Percentiles rank a stretch among this genome's conserved stretches.
These are phyloP conservation scores for Salix udensis DNA, from an alignment of 345 rosid species.

Conservation along the genomic window DNA sequence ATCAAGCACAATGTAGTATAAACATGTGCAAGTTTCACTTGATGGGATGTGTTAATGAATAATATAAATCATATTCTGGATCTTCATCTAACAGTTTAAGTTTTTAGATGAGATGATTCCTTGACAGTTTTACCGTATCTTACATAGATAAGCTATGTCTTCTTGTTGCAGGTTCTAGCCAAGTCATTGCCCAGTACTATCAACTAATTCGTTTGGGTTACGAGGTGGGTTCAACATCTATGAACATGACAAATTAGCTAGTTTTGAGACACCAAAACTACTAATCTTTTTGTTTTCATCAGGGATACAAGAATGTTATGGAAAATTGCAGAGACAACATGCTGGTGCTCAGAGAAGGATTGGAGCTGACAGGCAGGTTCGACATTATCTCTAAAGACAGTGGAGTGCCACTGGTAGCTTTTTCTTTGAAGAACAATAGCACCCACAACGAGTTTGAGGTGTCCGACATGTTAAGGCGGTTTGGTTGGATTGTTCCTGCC, in stretches of 20 bases:
- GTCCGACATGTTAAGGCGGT: conserved; percentile 17
- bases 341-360: conserved; percentile 16
- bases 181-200: conserved; percentile 28
- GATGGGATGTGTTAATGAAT: too few relatives aligned
- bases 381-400: conserved; percentile 11
- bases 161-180: conserved; percentile 19
- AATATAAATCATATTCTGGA: too few relatives aligned
- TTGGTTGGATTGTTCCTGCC: conserved; percentile 24
- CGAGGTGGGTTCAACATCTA: not conserved
- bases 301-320: conserved; percentile 23
- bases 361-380: conserved; percentile 20
- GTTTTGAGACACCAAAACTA: not conserved
- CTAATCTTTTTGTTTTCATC: not conserved
- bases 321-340: conserved; percentile 25
- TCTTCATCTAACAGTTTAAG: too few relatives aligned
- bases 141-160: not conserved
- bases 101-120: too few relatives aligned
- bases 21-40: too few relatives aligned
- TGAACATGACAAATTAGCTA: not conserved
- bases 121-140: not conserved
- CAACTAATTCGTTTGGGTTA: conserved; percentile 20
- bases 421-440: conserved; percentile 19
- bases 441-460: conserved; percentile 14
- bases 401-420: conserved; percentile 28
- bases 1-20: too few relatives aligned